These are phyloP conservation scores for Pythium aristosporum DNA, from an alignment of 352 stramenopile species.

Conservation along the genomic window DNA sequence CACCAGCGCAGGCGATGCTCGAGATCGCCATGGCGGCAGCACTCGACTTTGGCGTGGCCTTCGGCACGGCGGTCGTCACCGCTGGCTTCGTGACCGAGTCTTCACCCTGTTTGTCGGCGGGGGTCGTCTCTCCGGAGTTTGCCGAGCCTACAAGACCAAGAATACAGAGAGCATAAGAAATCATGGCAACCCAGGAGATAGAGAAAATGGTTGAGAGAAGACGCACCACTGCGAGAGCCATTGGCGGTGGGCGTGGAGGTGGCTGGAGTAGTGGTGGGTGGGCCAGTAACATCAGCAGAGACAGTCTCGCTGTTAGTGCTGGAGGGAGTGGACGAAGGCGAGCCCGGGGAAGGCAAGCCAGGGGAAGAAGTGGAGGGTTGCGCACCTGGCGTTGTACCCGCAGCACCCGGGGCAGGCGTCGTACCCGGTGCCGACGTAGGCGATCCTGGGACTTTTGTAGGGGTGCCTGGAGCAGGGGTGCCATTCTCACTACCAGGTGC, in stretches of 20 bases:
- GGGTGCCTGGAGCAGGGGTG: neutral
- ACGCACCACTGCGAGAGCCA: no score
- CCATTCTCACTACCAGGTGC: neutral
- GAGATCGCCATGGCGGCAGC: neutral
- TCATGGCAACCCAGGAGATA: no score
- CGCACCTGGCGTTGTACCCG: no score
- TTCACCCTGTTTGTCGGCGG: no score
- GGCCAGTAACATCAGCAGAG: neutral
- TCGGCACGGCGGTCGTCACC: neutral
- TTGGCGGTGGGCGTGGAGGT: no score
- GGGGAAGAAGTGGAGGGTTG: no score
- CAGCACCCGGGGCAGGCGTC: constrained; percentile 6
- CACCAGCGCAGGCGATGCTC: neutral
- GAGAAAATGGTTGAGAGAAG: no score
- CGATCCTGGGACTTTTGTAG: neutral
- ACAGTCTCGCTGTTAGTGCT: constrained; percentile 10
- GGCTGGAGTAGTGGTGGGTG: neutral
- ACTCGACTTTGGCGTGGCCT: constrained; percentile 9
- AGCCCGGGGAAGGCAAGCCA: no score
- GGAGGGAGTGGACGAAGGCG: neutral
- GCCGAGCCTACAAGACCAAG: neutral
- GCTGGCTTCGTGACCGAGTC: no score
- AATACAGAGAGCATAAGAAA: neutral
- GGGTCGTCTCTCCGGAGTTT: neutral
- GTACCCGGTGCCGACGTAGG: constrained; percentile 6